phyloP scores from a whole-genome alignment of 306 rosid genomes.

The Cicer cuneatum region DNA sequence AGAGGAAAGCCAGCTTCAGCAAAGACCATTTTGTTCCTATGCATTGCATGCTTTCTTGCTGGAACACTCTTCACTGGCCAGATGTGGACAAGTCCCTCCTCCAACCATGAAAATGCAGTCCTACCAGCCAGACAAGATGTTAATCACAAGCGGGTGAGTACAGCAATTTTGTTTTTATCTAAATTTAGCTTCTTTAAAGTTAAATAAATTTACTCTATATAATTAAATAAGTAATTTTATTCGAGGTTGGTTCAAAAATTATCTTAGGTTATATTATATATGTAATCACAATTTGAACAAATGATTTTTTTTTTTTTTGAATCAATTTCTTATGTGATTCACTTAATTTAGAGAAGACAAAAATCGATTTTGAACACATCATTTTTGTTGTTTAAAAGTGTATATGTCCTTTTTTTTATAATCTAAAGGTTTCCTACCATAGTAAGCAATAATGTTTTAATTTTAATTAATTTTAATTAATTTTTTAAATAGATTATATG shows the following conservation, averaged over 20 bases:
- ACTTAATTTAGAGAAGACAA: not conserved
- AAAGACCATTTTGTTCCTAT: slow-evolving; percentile 58
- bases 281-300: not conserved
- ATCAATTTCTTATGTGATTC: not conserved
- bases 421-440: no score
- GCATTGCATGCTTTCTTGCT: slow-evolving; percentile 73
- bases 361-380: no score
- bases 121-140: slow-evolving; percentile 33
- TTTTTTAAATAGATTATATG: no score
- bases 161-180: not conserved
- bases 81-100: slow-evolving; percentile 59
- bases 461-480: no score
- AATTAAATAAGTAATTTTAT: not conserved
- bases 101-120: slow-evolving; percentile 15
- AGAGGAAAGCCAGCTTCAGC: slow-evolving; percentile 66
- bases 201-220: not conserved
- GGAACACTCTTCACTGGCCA: slow-evolving; percentile 76
- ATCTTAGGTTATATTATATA: not conserved
- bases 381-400: no score
- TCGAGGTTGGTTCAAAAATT: not conserved
- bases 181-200: not conserved
- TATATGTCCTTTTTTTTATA: no score
- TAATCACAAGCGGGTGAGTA: slow-evolving; percentile 59
- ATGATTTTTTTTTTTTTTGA: not conserved
- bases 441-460: no score